A percentile compares a stretch with the other conserved stretches of the same genome.
Evolutionary conservation across 352 stramenopile genomes (phyloP).

Genomic region (Phytophthora nicotianae): DNA sequence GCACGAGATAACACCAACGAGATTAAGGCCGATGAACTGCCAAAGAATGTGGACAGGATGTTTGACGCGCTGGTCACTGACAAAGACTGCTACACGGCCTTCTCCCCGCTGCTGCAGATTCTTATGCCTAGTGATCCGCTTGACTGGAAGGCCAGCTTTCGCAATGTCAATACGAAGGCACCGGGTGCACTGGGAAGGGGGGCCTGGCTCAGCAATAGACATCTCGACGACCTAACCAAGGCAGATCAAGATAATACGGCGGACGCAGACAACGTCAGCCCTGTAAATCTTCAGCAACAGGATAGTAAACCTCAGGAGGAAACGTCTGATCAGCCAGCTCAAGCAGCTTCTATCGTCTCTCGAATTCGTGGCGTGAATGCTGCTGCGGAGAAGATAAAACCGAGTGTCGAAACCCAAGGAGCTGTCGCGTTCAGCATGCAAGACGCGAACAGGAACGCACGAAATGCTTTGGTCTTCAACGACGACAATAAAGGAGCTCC

Average conservation of each 20-base stretch:
- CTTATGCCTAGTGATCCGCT: conserved; percentile 38
- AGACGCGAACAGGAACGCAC: conserved; percentile 1
- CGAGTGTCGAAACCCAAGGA: conserved; percentile 15
- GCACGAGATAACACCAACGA: background rate
- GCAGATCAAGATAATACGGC: background rate
- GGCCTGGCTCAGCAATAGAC: conserved; percentile 20
- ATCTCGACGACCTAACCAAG: conserved; percentile 7
- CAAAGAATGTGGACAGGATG: conserved; percentile 29
- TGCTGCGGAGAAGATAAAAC: conserved; percentile 7
- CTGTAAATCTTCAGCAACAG: conserved; percentile 9
- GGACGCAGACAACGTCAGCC: background rate
- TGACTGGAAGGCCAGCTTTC: conserved; percentile 38
- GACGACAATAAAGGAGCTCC: conserved; percentile 1
- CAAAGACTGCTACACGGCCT: conserved; percentile 45
- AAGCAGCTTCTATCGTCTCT: conserved; percentile 8
- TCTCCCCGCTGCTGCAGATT: conserved; percentile 48
- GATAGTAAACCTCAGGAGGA: background rate
- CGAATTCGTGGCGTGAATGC: conserved; percentile 23
- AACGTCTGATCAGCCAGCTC: background rate
- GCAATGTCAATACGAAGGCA: background rate
- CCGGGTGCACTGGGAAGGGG: background rate
- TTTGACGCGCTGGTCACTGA: conserved; percentile 32
- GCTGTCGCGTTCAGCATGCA: conserved; percentile 26
- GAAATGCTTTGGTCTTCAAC: conserved; percentile 9
- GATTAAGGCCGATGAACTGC: conserved; percentile 12